Conservation (phyloP, 2,329 filamentous ascomycete species). For the Trichothecium roseum region DNA sequence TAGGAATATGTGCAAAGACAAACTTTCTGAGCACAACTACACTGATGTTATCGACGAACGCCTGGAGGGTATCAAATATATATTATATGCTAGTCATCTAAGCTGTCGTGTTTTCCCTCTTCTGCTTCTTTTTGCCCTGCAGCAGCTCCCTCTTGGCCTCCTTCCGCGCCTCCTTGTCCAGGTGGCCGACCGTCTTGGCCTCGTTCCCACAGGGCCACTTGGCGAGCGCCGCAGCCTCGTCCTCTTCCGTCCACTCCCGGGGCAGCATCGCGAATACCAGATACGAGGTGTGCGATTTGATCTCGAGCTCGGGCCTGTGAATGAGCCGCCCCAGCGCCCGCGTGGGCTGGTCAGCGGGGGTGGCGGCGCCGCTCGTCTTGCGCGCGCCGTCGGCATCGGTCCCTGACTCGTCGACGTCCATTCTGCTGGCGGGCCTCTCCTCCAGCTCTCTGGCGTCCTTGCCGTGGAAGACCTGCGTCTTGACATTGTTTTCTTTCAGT, state of each 20-base stretch:
- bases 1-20: no score
- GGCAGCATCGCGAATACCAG: constrained; percentile 86
- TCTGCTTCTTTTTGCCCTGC: constrained; percentile 34
- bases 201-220: constrained; percentile 53
- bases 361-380: constrained; percentile 14
- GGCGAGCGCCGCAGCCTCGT: constrained; percentile 58
- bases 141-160: constrained; percentile 45
- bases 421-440: constrained; percentile 18
- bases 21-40: no score
- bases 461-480: constrained; percentile 54
- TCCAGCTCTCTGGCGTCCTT: constrained; percentile 18
- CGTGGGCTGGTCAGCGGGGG: constrained; percentile 30
- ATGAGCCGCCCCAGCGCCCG: constrained; percentile 71
- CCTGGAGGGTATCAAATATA: neutral
- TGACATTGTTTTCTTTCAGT: constrained; percentile 62
- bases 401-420: constrained; percentile 25
- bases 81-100: neutral
- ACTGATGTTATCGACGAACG: no score
- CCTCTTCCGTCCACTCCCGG: constrained; percentile 72
- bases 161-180: constrained; percentile 44
- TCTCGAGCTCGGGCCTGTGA: constrained; percentile 73
- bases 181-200: constrained; percentile 38
- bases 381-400: constrained; percentile 13
- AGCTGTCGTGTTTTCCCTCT: constrained; percentile 9
- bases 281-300: constrained; percentile 97